Base-by-base conservation (phyloP, 2,329 filamentous ascomycete genomes). In the Scedosporium minutisporum region DNA sequence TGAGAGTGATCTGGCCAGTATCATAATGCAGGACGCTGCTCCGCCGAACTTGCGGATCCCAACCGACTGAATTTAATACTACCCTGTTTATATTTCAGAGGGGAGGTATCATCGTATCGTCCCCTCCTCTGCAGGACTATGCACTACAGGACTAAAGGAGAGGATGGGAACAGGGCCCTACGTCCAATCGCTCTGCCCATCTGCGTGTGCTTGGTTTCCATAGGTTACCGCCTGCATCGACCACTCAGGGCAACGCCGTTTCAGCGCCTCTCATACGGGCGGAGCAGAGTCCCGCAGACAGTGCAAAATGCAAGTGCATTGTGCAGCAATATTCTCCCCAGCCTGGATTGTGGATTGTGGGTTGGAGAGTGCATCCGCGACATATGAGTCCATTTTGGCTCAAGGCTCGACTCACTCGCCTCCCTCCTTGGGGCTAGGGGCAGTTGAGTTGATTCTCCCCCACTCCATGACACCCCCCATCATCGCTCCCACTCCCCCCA, bases 131-230 rank as follows among this genome's bases (percentile, higher is more conserved):
- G 23, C 12, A 55, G 51, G 51, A 14, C 12, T 55, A 23, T 38
- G 33, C 33, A 38, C 3, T 23, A 2, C 51, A 55, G 21, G 51
- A 23, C 44, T n/a, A 18, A 21, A n/a, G 9, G 44, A 48, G 48
- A 21, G 53, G 46, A 51, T 21, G 25, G 46, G 16, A 51, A 23
- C 29, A 57, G 29, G 60, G 23, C 23, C 44, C 38, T 41, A 14
- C 23, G 53, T 53, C 60, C 60, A 62, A 62, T 62, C 60, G 48
- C 51, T 41, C 60, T 57, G 25, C 60, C 33, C 51, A 57, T 27
- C 57, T 62, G 53, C 38, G 25, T n/a, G 60, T 57, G 51, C 60
- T 53, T 51, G 29, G 53, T 55, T 62, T 55, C 33, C 21, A 62
- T 62, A 58, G 60, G 60, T 23, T 23, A 38, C 33, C 21, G 33